A percentile compares a stretch with the other conserved stretches of the same genome.
These are phyloP conservation scores for Penicillium subrubescens DNA, from an alignment of 495 filamentous ascomycete species.

Conservation along the genomic window DNA sequence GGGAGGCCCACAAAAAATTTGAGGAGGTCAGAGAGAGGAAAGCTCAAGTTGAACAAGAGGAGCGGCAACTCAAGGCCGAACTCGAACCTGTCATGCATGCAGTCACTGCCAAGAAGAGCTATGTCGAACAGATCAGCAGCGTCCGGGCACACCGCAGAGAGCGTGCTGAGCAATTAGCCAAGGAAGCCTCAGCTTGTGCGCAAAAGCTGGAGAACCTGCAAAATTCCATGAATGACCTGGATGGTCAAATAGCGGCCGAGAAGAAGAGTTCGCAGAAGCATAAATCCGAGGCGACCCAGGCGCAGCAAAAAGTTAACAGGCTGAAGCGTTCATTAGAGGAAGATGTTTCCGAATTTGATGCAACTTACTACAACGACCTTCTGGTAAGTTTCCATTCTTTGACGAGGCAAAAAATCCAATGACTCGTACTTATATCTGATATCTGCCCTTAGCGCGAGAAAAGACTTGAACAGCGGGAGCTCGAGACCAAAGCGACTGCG, in stretches of 20 bases:
- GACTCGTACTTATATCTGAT: not conserved
- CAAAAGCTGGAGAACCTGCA: conserved; percentile 55
- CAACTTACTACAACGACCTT: conserved; percentile 53
- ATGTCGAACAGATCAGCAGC: conserved; percentile 48
- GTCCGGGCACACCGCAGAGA: conserved; percentile 55
- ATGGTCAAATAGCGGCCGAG: conserved; percentile 60
- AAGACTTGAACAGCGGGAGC: conserved; percentile 35
- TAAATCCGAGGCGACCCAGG: conserved; percentile 49
- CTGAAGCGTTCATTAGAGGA: conserved; percentile 52
- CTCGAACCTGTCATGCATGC: conserved; percentile 68
- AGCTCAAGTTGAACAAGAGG: conserved; percentile 49
- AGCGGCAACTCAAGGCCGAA: conserved; percentile 59
- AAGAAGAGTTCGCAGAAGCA: conserved; percentile 49
- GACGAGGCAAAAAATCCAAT: not conserved
- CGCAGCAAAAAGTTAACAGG: conserved; percentile 44
- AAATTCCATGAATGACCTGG: conserved; percentile 55
- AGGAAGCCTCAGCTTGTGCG: conserved; percentile 50
- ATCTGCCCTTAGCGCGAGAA: conserved; percentile 40
- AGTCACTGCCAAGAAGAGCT: conserved; percentile 66
- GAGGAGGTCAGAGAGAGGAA: conserved; percentile 50
- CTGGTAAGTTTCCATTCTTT: conserved; percentile 36
- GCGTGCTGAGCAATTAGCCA: conserved; percentile 53
- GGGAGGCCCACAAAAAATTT: conserved; percentile 29
- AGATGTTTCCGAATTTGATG: conserved; percentile 55
- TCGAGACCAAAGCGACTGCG: conserved; percentile 30